A percentile compares a stretch with the other conserved stretches of the same genome.
Evolutionary conservation across 768 basidiomycete genomes (phyloP).

Genomic region (Lenzites betulinus): DNA sequence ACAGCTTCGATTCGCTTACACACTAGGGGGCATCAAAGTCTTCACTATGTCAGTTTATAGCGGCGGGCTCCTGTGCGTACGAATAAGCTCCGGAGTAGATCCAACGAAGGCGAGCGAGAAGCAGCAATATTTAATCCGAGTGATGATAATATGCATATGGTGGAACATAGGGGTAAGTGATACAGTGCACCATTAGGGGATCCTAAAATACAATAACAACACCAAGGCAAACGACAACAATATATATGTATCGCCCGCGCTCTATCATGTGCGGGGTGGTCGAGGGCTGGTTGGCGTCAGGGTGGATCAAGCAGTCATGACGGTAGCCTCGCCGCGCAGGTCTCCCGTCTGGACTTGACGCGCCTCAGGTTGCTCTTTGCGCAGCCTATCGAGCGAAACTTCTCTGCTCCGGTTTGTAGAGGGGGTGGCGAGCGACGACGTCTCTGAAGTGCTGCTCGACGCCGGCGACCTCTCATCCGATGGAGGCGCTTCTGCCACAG

Average conservation of each 20-base stretch:
- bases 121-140: too few relatives aligned
- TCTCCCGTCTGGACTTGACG: constrained; percentile 20
- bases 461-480: neutral
- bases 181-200: constrained; percentile 7
- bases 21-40: too few relatives aligned
- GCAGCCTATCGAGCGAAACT: constrained; percentile 12
- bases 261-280: too few relatives aligned
- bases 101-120: too few relatives aligned
- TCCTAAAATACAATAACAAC: constrained; percentile 4
- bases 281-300: neutral
- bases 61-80: too few relatives aligned
- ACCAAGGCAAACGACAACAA: neutral
- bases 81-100: too few relatives aligned
- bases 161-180: neutral
- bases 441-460: constrained; percentile 9
- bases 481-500: neutral
- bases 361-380: constrained; percentile 22
- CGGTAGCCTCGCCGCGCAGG: constrained; percentile 11
- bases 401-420: neutral
- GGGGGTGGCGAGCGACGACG: constrained; percentile 16
- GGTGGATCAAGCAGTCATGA: neutral
- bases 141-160: too few relatives aligned
- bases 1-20: too few relatives aligned
- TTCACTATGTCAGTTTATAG: too few relatives aligned
- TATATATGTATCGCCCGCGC: neutral